Base-by-base conservation (phyloP, 2,329 filamentous ascomycete species). In the Fusarium sp. region DNA sequence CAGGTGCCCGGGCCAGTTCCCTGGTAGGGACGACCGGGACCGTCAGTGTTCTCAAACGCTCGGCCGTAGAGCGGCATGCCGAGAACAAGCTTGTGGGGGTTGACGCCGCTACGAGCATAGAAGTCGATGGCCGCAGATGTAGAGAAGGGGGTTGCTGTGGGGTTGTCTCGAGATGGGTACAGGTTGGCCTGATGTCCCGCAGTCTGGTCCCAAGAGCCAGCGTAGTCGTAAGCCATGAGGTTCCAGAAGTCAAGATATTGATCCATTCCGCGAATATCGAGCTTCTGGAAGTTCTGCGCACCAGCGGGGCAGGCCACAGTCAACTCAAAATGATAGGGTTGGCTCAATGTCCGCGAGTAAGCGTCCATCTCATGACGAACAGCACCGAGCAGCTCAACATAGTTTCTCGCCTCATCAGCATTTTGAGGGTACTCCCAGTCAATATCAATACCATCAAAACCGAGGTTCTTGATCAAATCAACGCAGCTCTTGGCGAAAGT, bases 41-140 rank as follows among this genome's bases (percentile, higher is more conserved):
- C 94, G 25, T 90, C 85, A 0, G 95, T 97, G 67, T 88, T 87
- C 71, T 89, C 84, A 77, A 97, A 98, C 0, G 92, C 88, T 35
- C 94, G 91, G 2, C 95, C 95, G 76, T 97, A 98, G 14, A 98
- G 82, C 3, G 95, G 94, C 91, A 97, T 95, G 4, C 95, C 94
- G 15, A 97, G 78, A 4, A 97, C 92, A 54, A 98, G 87, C 80
- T 97, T 97, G 63, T 83, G 75, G 0, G 88, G 76, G 0, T 84
- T 75, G 0, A 97, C 88, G 8, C 90, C 90, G 14, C 86, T 84
- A 2, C 80, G 75, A 17, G 86, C 82, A 80, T 97, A 98, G 71
- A 88, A 84, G 14, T 88, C 81, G 8, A 98, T 81, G 0, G 94
- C 94, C 1, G 84, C 82, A 6, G 87, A 71, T 4, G 91, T 92